Percentiles rank a stretch among this genome's conserved stretches.
Evolutionary conservation across 2,329 filamentous ascomycete species (phyloP).

Genomic region (Bipolaris gigantea): DNA sequence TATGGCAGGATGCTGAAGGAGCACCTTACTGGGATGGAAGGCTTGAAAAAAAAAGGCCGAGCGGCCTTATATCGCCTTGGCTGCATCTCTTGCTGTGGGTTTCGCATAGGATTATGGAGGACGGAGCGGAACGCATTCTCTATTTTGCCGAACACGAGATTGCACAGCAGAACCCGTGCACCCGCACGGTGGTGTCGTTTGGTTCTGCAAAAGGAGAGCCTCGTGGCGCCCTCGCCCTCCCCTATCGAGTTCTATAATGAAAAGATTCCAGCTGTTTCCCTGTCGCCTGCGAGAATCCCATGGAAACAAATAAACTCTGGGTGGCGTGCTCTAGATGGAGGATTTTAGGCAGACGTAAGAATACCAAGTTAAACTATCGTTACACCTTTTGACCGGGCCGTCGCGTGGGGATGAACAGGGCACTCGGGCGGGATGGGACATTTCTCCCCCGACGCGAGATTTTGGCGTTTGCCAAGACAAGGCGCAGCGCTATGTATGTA

Average conservation of each 20-base stretch:
- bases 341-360: background rate
- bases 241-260: background rate
- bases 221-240: background rate
- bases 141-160: background rate
- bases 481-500: background rate
- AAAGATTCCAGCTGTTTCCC: too few species aligned
- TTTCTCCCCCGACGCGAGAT: background rate
- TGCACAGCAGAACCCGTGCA: background rate
- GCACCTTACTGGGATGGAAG: background rate
- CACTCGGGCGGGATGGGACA: conserved; percentile 1
- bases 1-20: background rate
- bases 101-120: background rate
- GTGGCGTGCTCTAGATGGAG: background rate
- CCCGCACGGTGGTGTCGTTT: background rate
- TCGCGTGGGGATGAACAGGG: background rate
- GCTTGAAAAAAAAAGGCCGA: background rate
- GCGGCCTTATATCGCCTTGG: background rate
- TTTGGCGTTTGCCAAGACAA: background rate
- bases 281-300: background rate
- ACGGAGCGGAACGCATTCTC: background rate
- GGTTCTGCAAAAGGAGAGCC: background rate
- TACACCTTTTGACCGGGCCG: background rate
- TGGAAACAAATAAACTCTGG: background rate
- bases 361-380: background rate
- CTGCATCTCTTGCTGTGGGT: background rate